These are phyloP conservation scores for Platanthera zijinensis DNA, from an alignment of 106 monocot genomes.

Conservation along the genomic window DNA sequence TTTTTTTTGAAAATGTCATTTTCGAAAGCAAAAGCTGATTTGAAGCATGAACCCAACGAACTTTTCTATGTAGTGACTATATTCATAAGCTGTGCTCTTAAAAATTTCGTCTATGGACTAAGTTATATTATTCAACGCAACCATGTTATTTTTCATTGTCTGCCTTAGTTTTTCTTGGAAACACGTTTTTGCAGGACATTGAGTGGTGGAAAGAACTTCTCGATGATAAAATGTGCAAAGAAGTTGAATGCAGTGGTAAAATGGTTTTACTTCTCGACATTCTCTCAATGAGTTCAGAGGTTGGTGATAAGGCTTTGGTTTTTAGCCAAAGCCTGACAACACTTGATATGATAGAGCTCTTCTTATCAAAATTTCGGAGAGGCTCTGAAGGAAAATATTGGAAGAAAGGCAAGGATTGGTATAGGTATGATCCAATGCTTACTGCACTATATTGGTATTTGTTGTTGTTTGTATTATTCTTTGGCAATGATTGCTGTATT, in stretches of 20 bases:
- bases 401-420: conserved; percentile 99
- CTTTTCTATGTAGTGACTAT: not conserved
- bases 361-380: conserved; percentile 66
- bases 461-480: not conserved
- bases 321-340: conserved; percentile 94
- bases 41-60: no score
- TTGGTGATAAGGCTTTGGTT: conserved; percentile 87
- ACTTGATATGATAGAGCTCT: conserved; percentile 82
- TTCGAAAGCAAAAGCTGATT: no score
- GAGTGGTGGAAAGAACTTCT: conserved; percentile 86
- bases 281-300: conserved; percentile 68
- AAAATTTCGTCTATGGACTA: not conserved
- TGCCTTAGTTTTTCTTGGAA: not conserved
- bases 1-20: no score
- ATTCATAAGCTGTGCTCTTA: not conserved
- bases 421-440: conserved; percentile 47
- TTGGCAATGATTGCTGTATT: not conserved
- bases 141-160: not conserved
- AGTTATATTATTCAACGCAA: not conserved
- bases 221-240: conserved; percentile 64
- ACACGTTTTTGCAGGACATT: conserved; percentile 38
- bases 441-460: not conserved
- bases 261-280: conserved; percentile 93
- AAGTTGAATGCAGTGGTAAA: conserved; percentile 86
- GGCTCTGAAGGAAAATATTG: conserved; percentile 65